Percentiles rank a stretch among this genome's conserved stretches.
phyloP scores from a whole-genome alignment of 2,329 filamentous ascomycete species.

The Fusarium sp. region DNA sequence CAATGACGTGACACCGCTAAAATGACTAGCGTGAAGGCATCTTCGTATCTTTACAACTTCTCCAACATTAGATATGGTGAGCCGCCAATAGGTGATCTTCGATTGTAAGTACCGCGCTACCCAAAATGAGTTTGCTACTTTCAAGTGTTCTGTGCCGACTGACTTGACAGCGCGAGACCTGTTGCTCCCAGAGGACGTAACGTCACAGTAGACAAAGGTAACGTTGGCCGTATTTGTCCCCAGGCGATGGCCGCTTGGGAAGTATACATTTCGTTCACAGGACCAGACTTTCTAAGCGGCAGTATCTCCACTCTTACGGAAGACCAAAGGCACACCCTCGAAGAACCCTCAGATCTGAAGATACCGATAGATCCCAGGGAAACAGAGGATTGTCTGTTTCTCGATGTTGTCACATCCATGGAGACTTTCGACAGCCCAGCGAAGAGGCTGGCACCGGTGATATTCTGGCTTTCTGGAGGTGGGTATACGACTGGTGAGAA shows the following conservation, averaged over 20 bases:
- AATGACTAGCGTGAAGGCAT: background rate
- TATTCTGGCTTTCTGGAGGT: background rate
- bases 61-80: background rate
- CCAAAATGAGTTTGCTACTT: accelerated
- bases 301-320: background rate
- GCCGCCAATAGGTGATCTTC: background rate
- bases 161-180: background rate
- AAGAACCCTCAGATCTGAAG: background rate
- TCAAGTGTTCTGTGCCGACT: background rate
- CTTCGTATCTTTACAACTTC: background rate
- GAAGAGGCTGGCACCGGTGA: background rate
- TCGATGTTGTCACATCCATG: background rate
- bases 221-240: background rate
- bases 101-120: background rate
- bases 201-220: background rate
- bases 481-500: background rate
- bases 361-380: background rate
- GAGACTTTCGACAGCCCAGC: background rate
- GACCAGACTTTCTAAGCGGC: background rate
- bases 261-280: background rate
- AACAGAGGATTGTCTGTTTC: background rate
- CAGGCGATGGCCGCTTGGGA: background rate
- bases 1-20: background rate
- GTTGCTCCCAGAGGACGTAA: background rate
- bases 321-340: background rate